phyloP scores from a whole-genome alignment of 345 rosid genomes.

The Murraya paniculata region DNA sequence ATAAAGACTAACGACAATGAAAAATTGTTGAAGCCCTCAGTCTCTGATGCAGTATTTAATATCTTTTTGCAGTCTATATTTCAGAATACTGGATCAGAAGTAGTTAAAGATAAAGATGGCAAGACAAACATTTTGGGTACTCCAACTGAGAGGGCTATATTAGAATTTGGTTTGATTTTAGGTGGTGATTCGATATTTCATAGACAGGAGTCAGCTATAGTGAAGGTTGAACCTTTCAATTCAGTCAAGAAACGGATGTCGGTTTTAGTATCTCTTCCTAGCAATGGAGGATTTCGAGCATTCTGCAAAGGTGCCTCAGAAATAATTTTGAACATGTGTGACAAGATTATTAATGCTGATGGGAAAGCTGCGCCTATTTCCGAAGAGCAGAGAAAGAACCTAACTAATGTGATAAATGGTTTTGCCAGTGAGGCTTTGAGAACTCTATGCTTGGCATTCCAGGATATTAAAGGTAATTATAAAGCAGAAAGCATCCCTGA shows the following conservation, averaged over 20 bases:
- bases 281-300: slow-evolving; percentile 37
- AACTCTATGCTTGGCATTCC: slow-evolving; percentile 67
- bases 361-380: slow-evolving; percentile 46
- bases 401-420: slow-evolving; percentile 47
- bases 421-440: slow-evolving; percentile 69
- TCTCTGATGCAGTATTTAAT: slow-evolving; percentile 34
- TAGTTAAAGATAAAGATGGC: slow-evolving; percentile 58
- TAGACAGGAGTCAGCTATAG: slow-evolving; percentile 48
- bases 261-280: slow-evolving; percentile 52
- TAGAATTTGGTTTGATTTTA: slow-evolving; percentile 63
- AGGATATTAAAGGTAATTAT: slow-evolving; percentile 46
- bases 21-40: slow-evolving; percentile 29
- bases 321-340: slow-evolving; percentile 57
- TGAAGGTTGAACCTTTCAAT: slow-evolving; percentile 76
- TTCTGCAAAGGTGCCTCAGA: slow-evolving; percentile 78
- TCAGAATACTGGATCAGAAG: slow-evolving; percentile 73
- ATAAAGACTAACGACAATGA: slow-evolving; percentile 18
- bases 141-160: slow-evolving; percentile 68
- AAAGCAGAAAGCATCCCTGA: slow-evolving; percentile 48
- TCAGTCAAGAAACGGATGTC: slow-evolving; percentile 75
- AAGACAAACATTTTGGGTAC: slow-evolving; percentile 56
- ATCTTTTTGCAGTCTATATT: slow-evolving; percentile 64
- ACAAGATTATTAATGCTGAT: slow-evolving; percentile 36
- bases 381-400: slow-evolving; percentile 36
- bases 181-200: slow-evolving; percentile 56